Evolutionary conservation across 1,284 basidiomycete species (phyloP), one percentile per base, ranked within the genome.

Genomic region (Wolfiporia cocos): DNA sequence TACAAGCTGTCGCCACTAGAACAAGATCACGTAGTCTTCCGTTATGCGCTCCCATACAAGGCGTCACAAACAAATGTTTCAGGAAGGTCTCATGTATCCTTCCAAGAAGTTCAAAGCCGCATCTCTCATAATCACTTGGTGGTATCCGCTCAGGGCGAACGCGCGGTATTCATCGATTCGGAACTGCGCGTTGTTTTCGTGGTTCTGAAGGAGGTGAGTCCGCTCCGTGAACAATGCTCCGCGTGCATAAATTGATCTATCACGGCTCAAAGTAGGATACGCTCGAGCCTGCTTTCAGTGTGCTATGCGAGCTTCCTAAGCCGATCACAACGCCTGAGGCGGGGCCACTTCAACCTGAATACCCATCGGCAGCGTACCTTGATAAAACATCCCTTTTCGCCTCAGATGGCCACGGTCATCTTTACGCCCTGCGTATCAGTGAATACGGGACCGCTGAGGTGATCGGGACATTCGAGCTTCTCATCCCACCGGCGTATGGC

Each of bases 71-170:
- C 76, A 17, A 76, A 80, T 15, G 63, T 74, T 11, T 78, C 86
- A 5, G 73, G 74, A 10, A 69, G 67, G 44, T 63, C 70, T 0
- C 76, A 77, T 7, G 67, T 91, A 11, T 80, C 82, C 1, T 88
- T 88, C 54, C 72, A 86, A 45, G 90, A 95, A 57, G 82, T 92
- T 28, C 80, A 88, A 56, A 84, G 81, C 48, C 71, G 92, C 32
- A 91, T 94, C 35, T 74, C 79, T 23, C 88, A 92, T 65, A 92
- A 95, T 54, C 92, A 94, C 57, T 71, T 95, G 2, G 63, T 70
- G 9, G 63, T 80, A 0, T 73, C 73, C 9, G 52, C 56, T 5
- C 65, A 69, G 19, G 66, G 68, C 5, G 62, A 64, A 12, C 69
- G 71, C 50, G 76, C 74, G 1, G 61, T 84, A 12, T 95, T 91